A percentile compares a stretch with the other conserved stretches of the same genome.
Evolutionary conservation across 495 filamentous ascomycete genomes (phyloP).

Genomic region (Talaromyces nanjingensis): DNA sequence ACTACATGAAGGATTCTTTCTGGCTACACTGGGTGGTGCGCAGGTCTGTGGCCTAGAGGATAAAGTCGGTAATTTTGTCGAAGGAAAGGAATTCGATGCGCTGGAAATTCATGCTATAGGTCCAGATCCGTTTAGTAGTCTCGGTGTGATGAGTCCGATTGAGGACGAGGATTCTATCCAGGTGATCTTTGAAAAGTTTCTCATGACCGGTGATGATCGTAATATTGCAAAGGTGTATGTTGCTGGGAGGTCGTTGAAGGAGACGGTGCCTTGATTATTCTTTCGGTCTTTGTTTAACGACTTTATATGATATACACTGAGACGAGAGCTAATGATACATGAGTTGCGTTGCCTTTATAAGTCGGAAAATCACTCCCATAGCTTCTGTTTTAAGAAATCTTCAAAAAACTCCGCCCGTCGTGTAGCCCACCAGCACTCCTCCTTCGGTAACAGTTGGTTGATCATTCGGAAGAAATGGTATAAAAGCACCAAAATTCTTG

Average conservation of each 20-base stretch:
- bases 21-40: constrained; percentile 59
- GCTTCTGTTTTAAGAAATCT: not conserved
- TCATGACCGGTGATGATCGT: constrained; percentile 61
- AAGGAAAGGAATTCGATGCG: constrained; percentile 61
- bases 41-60: constrained; percentile 49
- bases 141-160: constrained; percentile 44
- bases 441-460: not conserved
- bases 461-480: constrained; percentile 3
- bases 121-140: constrained; percentile 8
- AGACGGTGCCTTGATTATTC: not conserved
- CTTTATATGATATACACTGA: not conserved
- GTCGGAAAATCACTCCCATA: not conserved
- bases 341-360: not conserved
- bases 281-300: not conserved
- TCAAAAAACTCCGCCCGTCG: not conserved
- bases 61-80: constrained; percentile 50
- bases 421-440: constrained; percentile 4
- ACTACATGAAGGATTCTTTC: constrained; percentile 49
- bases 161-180: constrained; percentile 42
- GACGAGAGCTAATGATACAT: not conserved
- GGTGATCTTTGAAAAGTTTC: constrained; percentile 54
- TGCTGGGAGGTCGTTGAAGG: constrained; percentile 43
- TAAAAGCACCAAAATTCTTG: not conserved
- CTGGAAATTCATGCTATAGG: constrained; percentile 40
- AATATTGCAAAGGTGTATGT: constrained; percentile 55